Percentiles rank a stretch among this genome's conserved stretches.
Conservation (phyloP, 306 rosid species). For the Cercis canadensis region DNA sequence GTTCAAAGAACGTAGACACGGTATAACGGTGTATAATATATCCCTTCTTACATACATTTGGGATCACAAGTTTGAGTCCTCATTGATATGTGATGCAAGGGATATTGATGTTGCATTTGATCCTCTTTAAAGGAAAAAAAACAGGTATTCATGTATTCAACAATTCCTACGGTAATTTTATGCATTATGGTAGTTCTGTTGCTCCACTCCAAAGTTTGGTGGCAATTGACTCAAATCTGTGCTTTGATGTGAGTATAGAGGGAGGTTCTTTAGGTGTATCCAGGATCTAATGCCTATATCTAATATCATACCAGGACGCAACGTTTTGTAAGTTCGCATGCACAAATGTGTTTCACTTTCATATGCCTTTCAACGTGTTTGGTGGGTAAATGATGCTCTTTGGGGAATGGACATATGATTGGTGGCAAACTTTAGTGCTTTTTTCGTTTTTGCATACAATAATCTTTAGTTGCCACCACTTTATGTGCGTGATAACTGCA, state of each 20-base stretch:
- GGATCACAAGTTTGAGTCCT: not conserved
- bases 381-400: constrained; percentile 36
- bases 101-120: no score
- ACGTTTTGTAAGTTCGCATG: constrained; percentile 7
- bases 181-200: no score
- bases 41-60: not conserved
- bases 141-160: no score
- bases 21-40: not conserved
- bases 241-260: no score
- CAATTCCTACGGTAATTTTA: no score
- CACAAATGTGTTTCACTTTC: constrained; percentile 20
- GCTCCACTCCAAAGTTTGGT: no score
- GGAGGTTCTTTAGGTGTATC: no score
- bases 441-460: constrained; percentile 27
- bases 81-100: no score
- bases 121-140: no score
- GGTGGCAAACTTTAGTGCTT: constrained; percentile 22
- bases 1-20: not conserved
- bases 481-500: constrained; percentile 57
- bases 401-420: constrained; percentile 25
- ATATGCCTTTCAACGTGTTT: constrained; percentile 12
- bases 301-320: constrained; percentile 11
- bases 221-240: no score
- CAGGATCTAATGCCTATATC: no score
- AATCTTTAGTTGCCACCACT: constrained; percentile 31